Percentiles rank a stretch among this genome's conserved stretches.
phyloP scores from a whole-genome alignment of 2,329 filamentous ascomycete genomes.

The Diaporthe nobilis region DNA sequence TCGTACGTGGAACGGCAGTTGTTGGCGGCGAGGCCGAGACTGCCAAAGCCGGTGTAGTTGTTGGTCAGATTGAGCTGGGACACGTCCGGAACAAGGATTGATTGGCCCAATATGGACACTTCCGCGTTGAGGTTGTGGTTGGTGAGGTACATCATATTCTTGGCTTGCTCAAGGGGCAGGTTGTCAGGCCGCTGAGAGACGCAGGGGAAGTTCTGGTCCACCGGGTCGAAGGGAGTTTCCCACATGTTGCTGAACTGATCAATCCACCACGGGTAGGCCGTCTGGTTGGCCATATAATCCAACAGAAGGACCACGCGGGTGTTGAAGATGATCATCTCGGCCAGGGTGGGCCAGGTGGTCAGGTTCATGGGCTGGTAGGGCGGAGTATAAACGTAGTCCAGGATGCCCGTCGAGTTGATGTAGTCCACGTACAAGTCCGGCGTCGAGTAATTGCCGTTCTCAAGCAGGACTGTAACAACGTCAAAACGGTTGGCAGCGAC shows the following conservation, averaged over 20 bases:
- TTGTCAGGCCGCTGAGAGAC: conserved; percentile 80
- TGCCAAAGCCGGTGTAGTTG: conserved; percentile 73
- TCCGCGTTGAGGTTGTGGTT: conserved; percentile 94
- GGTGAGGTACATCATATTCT: conserved; percentile 80
- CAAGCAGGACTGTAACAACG: conserved; percentile 88
- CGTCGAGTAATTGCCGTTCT: conserved; percentile 82
- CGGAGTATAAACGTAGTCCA: conserved; percentile 81
- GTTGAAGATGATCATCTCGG: conserved; percentile 78
- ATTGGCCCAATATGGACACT: conserved; percentile 74
- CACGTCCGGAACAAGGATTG: conserved; percentile 80
- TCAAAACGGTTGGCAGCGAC: conserved; percentile 84
- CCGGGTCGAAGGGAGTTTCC: conserved; percentile 89
- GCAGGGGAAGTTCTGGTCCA: conserved; percentile 79
- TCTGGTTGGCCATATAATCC: conserved; percentile 88
- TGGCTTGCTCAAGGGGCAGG: conserved; percentile 60
- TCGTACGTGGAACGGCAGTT: conserved; percentile 75
- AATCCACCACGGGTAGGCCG: conserved; percentile 83
- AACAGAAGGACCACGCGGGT: conserved; percentile 85
- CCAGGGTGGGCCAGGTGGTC: conserved; percentile 87
- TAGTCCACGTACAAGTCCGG: conserved; percentile 75
- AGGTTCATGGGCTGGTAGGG: conserved; percentile 76
- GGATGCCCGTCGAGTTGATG: conserved; percentile 80
- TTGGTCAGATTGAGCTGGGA: conserved; percentile 81
- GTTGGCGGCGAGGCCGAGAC: conserved; percentile 74
- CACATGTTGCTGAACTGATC: conserved; percentile 91